A percentile compares a stretch with the other conserved stretches of the same genome.
Conservation (phyloP, 169 alveolate genomes). For the Plasmodium vivax region DNA sequence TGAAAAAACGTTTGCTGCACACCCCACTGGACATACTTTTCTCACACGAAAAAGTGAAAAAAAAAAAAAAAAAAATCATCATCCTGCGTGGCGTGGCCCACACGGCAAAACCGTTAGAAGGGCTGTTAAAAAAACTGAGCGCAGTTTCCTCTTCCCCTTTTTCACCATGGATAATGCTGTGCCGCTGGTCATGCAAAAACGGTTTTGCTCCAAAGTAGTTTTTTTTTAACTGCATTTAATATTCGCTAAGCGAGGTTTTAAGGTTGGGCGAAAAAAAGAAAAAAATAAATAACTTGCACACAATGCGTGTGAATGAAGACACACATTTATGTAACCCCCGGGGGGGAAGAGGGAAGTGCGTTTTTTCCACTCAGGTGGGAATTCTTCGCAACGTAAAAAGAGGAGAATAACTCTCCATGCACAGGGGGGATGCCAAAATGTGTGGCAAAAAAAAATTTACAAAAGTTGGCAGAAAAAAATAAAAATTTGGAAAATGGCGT, state of each 20-base stretch:
- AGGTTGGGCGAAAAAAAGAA: not conserved
- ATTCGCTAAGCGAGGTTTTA: not conserved
- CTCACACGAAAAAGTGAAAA: no score
- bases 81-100: not conserved
- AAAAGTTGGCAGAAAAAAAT: not conserved
- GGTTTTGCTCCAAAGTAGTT: not conserved
- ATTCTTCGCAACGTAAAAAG: not conserved
- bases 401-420: not conserved
- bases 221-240: not conserved
- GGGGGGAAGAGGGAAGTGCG: not conserved
- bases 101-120: not conserved
- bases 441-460: not conserved
- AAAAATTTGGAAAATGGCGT: not conserved
- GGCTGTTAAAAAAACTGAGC: not conserved
- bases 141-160: not conserved
- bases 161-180: not conserved
- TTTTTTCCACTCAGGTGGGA: not conserved
- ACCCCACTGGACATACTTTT: no score
- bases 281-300: not conserved
- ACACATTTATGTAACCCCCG: not conserved
- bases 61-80: not conserved
- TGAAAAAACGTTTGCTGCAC: no score
- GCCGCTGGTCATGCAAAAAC: not conserved
- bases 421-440: not conserved
- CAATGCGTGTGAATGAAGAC: not conserved